Base-by-base conservation (phyloP, 805 yeast species). In the Kregervanrija delftensis region DNA sequence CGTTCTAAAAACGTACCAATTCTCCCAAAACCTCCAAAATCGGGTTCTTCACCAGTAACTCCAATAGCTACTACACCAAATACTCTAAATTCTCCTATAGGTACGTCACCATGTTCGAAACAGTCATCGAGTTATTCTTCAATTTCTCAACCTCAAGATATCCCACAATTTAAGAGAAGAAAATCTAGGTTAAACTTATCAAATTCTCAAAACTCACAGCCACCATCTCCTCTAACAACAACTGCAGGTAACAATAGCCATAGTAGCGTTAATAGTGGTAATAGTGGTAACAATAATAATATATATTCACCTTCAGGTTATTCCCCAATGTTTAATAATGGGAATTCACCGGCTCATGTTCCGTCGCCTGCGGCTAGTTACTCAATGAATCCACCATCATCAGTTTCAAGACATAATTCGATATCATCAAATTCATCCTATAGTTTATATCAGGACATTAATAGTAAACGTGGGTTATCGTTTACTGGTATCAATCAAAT, bases 1-100 rank as follows among this genome's bases (percentile, higher is more conserved):
- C 47, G 60, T 10, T 47, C 60, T 1, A 61, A 60, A 46, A 62
- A 59, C 39, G 65, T 64, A 11, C 68, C 67, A 11, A 64, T 64
- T 15, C 46, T 64, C 32, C 68, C 68, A 11, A 64, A 62, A 48
- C 67, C 67, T 11, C 36, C 51, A 11, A 51, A 49, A 33, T 50
- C 59, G 2, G 51, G 50, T 31, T 43, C 58, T 1, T 57, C 64
- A 3, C 51, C 60, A 4, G 50, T 55, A 9, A 52, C 64, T 1
- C 56, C 61, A 15, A 44, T 41, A 4, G 35, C 52, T 3, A 34
- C 45, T 12, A 46, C 50, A 11, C 43, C 55, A 8, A 47, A 50
- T 9, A 33, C 48, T 5, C 43, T 45, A 8, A 45, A 34, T 30
- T 53, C 58, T 22, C 54, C 61, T 8, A 39, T 41, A 5, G 39